A percentile compares a stretch with the other conserved stretches of the same genome.
phyloP scores from a whole-genome alignment of 805 yeast genomes.

The Clavispora fructus region DNA sequence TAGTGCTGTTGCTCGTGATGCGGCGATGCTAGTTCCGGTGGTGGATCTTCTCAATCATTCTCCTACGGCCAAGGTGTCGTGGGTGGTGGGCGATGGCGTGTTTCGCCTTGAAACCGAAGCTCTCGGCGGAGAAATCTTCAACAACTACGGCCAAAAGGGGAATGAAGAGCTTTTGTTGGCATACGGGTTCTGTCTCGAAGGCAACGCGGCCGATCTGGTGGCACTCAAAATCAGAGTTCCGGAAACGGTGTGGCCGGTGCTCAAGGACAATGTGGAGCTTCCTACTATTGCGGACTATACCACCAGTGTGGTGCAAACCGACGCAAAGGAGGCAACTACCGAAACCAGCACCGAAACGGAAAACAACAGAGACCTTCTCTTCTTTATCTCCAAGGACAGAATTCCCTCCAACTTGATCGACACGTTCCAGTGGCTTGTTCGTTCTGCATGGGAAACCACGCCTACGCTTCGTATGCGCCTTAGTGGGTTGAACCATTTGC shows the following conservation, averaged over 20 bases:
- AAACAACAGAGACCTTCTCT: conserved; percentile 32
- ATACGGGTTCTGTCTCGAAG: conserved; percentile 68
- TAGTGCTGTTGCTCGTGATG: conserved; percentile 30
- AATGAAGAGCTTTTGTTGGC: conserved; percentile 77
- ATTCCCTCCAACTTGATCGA: conserved; percentile 42
- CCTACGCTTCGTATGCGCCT: conserved; percentile 51
- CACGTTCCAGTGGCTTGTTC: conserved; percentile 53
- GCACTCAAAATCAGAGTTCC: conserved; percentile 59
- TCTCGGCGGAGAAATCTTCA: conserved; percentile 51
- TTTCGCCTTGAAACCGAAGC: conserved; percentile 43
- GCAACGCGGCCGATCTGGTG: conserved; percentile 54
- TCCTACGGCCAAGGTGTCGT: conserved; percentile 54
- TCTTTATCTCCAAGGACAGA: conserved; percentile 28
- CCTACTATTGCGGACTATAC: conserved; percentile 36
- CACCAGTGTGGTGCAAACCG: conserved; percentile 6
- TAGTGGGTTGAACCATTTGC: conserved; percentile 55
- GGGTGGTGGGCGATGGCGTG: conserved; percentile 37
- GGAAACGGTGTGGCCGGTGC: conserved; percentile 21
- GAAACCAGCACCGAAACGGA: background rate
- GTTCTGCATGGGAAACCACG: conserved; percentile 41
- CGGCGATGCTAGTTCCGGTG: conserved; percentile 71
- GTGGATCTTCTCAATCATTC: conserved; percentile 77
- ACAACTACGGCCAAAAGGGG: conserved; percentile 84
- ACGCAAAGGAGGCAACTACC: background rate
- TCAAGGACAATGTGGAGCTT: conserved; percentile 27